Conservation (phyloP, 495 filamentous ascomycete species). For the Trichocladium antarcticum region DNA sequence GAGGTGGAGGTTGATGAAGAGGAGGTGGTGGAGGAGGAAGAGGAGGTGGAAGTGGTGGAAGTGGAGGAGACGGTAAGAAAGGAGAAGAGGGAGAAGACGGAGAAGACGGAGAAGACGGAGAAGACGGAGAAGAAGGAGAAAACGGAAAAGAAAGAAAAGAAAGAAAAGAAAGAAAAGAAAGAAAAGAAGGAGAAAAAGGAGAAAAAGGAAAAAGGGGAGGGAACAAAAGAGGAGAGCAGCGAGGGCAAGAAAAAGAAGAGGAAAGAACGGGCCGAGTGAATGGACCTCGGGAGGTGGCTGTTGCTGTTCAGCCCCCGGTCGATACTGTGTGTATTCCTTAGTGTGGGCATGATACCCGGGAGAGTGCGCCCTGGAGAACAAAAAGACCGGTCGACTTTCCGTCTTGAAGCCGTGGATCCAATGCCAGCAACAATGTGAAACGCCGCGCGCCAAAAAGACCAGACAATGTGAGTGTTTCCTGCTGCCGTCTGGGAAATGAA, state of each 20-base stretch:
- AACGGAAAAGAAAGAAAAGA: background rate
- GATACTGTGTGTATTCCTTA: background rate
- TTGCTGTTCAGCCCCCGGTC: no score
- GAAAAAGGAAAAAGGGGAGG: background rate
- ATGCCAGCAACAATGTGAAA: no score
- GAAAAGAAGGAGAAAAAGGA: background rate
- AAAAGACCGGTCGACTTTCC: no score
- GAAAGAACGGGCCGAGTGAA: background rate
- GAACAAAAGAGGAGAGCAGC: no score
- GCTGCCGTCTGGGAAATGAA: no score
- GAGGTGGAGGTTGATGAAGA: background rate
- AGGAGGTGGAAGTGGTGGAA: constrained; percentile 1
- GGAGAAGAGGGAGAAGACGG: background rate
- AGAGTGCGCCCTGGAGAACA: background rate
- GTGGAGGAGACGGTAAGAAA: constrained; percentile 5
- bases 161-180: background rate
- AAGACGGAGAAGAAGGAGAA: background rate
- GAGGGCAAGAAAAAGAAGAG: no score
- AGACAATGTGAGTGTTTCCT: no score
- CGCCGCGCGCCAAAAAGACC: no score
- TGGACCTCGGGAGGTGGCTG: no score
- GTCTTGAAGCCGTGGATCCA: no score
- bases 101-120: background rate
- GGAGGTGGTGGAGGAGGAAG: background rate
- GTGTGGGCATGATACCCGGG: constrained; percentile 7